These are phyloP conservation scores for Hypoxylon cercidicola DNA, from an alignment of 495 filamentous ascomycete species.

Conservation along the genomic window DNA sequence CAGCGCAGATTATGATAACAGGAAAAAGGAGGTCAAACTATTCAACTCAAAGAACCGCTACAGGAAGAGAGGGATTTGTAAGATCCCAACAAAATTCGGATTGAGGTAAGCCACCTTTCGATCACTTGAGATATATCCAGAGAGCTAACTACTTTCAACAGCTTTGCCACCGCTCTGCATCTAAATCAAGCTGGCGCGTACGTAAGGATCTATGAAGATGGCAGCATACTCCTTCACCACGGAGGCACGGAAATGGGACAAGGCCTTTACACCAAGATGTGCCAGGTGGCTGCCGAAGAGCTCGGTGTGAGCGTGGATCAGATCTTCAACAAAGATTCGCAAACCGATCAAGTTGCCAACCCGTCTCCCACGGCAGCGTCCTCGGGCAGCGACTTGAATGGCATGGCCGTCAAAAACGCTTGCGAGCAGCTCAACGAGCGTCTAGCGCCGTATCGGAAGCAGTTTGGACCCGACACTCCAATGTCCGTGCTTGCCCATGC, in stretches of 20 bases:
- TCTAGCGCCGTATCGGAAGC: slow-evolving; percentile 79
- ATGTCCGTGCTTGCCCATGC: slow-evolving; percentile 82
- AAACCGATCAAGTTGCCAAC: slow-evolving; percentile 87
- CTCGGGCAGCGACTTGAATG: slow-evolving; percentile 85
- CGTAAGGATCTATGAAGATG: slow-evolving; percentile 78
- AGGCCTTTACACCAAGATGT: slow-evolving; percentile 91
- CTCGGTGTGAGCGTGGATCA: slow-evolving; percentile 73
- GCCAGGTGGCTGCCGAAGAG: slow-evolving; percentile 85
- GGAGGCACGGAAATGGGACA: slow-evolving; percentile 93
- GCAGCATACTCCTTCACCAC: slow-evolving; percentile 82
- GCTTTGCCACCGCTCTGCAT: slow-evolving; percentile 86
- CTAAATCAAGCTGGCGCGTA: slow-evolving; percentile 88
- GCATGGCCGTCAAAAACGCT: slow-evolving; percentile 86
- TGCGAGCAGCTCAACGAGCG: slow-evolving; percentile 83
- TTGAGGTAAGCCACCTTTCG: slow-evolving; percentile 22
- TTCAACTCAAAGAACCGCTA: slow-evolving; percentile 82
- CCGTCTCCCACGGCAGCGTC: slow-evolving; percentile 86
- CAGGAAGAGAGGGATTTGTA: slow-evolving; percentile 83
- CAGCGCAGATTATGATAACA: slow-evolving; percentile 70
- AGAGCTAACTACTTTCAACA: slow-evolving; percentile 60
- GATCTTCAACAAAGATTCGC: slow-evolving; percentile 83
- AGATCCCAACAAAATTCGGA: slow-evolving; percentile 80
- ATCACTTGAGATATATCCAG: not conserved
- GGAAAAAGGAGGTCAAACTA: slow-evolving; percentile 70
- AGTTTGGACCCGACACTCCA: slow-evolving; percentile 71